Evolutionary conservation across 2,329 filamentous ascomycete genomes (phyloP).

Genomic region (Aspergillus clavatus): DNA sequence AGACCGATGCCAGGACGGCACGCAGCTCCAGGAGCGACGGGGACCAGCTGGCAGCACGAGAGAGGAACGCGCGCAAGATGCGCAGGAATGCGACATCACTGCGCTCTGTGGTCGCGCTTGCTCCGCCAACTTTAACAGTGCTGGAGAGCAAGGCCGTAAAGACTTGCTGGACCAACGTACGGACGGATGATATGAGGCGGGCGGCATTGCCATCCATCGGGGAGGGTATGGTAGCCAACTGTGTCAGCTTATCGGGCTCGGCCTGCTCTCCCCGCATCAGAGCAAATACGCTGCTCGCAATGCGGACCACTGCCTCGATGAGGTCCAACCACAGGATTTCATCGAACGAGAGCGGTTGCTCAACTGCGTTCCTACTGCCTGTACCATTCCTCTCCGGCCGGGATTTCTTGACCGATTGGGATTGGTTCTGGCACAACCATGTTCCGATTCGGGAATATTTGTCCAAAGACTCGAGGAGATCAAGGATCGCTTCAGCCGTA

Average conservation of each 20-base stretch:
- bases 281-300: slow-evolving; percentile 61
- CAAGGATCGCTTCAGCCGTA: slow-evolving; percentile 63
- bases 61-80: slow-evolving; percentile 82
- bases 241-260: slow-evolving; percentile 13
- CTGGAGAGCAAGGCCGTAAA: slow-evolving; percentile 81
- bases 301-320: slow-evolving; percentile 57
- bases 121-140: slow-evolving; percentile 52
- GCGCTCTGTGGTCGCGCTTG: slow-evolving; percentile 25
- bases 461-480: slow-evolving; percentile 71
- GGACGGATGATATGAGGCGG: slow-evolving; percentile 61
- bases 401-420: slow-evolving; percentile 50
- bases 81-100: slow-evolving; percentile 75
- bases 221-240: slow-evolving; percentile 12
- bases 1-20: slow-evolving; percentile 79
- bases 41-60: slow-evolving; percentile 72
- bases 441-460: slow-evolving; percentile 92
- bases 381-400: slow-evolving; percentile 31
- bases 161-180: slow-evolving; percentile 77
- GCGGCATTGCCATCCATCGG: slow-evolving; percentile 20
- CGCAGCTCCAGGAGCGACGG: slow-evolving; percentile 85
- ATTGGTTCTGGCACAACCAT: slow-evolving; percentile 89
- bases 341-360: slow-evolving; percentile 55
- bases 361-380: slow-evolving; percentile 43
- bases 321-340: slow-evolving; percentile 64
- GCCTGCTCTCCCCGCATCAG: slow-evolving; percentile 43